Evolutionary conservation across 1,284 basidiomycete species (phyloP), one percentile per base, ranked within the genome.

Genomic region (Fomitopsis palustris): DNA sequence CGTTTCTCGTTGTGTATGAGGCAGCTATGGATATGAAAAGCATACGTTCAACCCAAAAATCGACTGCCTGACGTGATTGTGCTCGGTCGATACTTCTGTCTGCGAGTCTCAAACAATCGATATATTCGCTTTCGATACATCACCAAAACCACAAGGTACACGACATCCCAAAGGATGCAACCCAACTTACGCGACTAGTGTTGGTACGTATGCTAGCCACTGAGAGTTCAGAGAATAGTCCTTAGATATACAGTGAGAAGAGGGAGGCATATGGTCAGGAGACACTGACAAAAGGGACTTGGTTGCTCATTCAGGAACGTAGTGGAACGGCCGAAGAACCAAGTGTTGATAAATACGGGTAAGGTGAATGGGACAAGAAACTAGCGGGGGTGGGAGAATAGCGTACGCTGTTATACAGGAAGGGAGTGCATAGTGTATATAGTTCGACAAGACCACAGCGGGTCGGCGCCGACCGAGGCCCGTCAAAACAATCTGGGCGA

Each of bases 1-100:
- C 56, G 41, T 31, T 14, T 57, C 65, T 62, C 60, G 62, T 52
- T 61, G 39, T 67, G 65, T 68, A 67, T 68, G 66, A 62, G 54
- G 14, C 49, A 53, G 23, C 31, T 56, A 49, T 56, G 42, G 57
- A 54, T 59, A 59, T 59, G 57, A 35, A 59, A 56, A 47, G 45
- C 25, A 55, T 55, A 59, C 54, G 53, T 59, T 59, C 25, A 55
- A 54, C n/a, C 57, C 23, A 8, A 43, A 58, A 21, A 23, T 39
- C 17, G 27, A 21, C 23, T 2, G 4, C 4, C 4, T 42, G 27
- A 16, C 16, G 45, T 29, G 45, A 12, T 7, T 43, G n/a, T 7
- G 12, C 17, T 27, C 27, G 5, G 39, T 42, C n/a, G n/a, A 42
- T 4, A 42, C n/a, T n/a, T n/a, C n/a, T 21, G 21, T 16, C 1